These are phyloP conservation scores for Thalassiosira allenii DNA, from an alignment of 352 stramenopile genomes.

Conservation along the genomic window DNA sequence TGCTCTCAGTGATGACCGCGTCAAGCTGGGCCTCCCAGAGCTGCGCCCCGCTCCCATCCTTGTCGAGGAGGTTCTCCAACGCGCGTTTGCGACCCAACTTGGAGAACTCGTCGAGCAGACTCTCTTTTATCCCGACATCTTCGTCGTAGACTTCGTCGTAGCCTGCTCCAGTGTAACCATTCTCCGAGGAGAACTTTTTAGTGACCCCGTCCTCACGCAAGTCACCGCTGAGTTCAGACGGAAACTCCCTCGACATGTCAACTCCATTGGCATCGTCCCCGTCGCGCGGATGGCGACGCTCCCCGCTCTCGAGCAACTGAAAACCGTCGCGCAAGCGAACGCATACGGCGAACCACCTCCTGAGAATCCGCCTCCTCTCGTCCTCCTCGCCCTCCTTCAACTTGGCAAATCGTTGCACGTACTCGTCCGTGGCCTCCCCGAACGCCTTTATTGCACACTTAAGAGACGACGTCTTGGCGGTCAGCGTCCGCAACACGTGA, in stretches of 20 bases:
- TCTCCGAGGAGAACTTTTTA: conserved; percentile 37
- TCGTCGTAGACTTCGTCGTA: conserved; percentile 62
- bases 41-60: background rate
- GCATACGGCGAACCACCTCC: conserved; percentile 51
- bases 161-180: conserved; percentile 49
- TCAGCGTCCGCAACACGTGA: conserved; percentile 41
- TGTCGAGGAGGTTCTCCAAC: conserved; percentile 32
- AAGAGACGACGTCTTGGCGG: conserved; percentile 36
- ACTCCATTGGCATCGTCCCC: background rate
- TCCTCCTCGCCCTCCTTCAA: conserved; percentile 2
- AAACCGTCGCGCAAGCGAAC: conserved; percentile 59
- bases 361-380: conserved; percentile 10
- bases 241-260: conserved; percentile 19
- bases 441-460: conserved; percentile 38
- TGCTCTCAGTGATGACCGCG: conserved; percentile 3
- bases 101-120: conserved; percentile 34
- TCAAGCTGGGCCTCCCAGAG: conserved; percentile 3
- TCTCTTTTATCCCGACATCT: conserved; percentile 46
- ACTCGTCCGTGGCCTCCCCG: conserved; percentile 15
- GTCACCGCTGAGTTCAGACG: conserved; percentile 43
- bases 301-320: conserved; percentile 57
- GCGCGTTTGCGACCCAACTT: background rate
- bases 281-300: conserved; percentile 51
- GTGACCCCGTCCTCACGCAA: conserved; percentile 49
- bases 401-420: conserved; percentile 28